A percentile compares a stretch with the other conserved stretches of the same genome.
Evolutionary conservation across 2,329 filamentous ascomycete species (phyloP).

Genomic region (Monosporascus sp.): DNA sequence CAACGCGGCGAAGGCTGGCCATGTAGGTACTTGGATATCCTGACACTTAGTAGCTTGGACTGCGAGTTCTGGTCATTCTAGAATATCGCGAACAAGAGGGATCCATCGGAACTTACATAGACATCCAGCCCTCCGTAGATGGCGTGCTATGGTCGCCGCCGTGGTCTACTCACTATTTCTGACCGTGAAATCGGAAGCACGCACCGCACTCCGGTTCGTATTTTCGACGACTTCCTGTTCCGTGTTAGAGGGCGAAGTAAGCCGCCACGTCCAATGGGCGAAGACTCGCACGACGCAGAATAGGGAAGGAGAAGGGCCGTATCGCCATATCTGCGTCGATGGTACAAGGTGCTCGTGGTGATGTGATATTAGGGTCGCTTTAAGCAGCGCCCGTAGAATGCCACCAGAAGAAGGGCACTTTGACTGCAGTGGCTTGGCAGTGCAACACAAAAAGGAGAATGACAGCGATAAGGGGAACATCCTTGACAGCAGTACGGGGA

Average conservation of each 20-base stretch:
- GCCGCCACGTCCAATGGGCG: background rate
- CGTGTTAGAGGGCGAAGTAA: background rate
- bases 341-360: background rate
- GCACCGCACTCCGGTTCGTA: background rate
- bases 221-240: background rate
- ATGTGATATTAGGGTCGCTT: too few relatives aligned
- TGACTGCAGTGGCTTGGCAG: too few relatives aligned
- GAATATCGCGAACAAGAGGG: background rate
- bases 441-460: too few relatives aligned
- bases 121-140: background rate
- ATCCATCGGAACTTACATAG: background rate
- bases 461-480: too few relatives aligned
- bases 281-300: background rate
- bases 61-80: background rate
- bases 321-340: background rate
- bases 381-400: too few relatives aligned
- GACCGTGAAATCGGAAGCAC: background rate
- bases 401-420: too few relatives aligned
- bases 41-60: background rate
- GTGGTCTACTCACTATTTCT: background rate
- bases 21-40: slow-evolving; percentile 9
- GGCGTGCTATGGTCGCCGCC: background rate
- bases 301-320: background rate
- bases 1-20: slow-evolving; percentile 23
- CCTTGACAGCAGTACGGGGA: too few relatives aligned